These are phyloP conservation scores for Xylogone sp. DNA, from an alignment of 2,329 filamentous ascomycete species.

Conservation along the genomic window DNA sequence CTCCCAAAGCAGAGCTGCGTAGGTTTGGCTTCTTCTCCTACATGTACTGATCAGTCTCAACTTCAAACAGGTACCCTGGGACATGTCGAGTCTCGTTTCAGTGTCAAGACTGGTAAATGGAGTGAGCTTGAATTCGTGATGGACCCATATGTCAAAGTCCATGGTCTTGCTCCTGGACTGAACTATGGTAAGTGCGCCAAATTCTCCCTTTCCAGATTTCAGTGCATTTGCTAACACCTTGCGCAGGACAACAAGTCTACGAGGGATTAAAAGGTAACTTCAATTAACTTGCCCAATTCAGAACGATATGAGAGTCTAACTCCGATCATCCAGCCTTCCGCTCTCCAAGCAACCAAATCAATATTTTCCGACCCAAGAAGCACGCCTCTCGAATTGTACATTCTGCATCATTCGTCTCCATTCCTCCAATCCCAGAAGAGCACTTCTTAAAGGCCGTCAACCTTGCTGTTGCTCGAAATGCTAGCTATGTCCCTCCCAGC, in stretches of 20 bases:
- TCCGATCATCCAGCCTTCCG: conserved; percentile 39
- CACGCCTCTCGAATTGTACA: conserved; percentile 62
- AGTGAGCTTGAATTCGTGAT: conserved; percentile 52
- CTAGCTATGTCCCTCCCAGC: conserved; percentile 83
- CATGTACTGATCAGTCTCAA: no score
- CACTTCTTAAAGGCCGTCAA: conserved; percentile 56
- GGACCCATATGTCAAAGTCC: conserved; percentile 57
- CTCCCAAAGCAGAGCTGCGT: no score
- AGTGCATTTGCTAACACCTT: no score
- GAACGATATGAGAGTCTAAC: no score
- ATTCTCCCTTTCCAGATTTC: no score
- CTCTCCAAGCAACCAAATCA: conserved; percentile 53
- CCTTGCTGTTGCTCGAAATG: conserved; percentile 76
- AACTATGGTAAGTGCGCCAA: no score
- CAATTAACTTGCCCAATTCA: no score
- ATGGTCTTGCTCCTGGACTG: conserved; percentile 63
- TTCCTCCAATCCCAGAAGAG: conserved; percentile 56
- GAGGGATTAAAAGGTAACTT: conserved; percentile 60
- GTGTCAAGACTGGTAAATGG: conserved; percentile 52
- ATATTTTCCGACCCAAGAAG: conserved; percentile 59
- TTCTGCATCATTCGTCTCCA: conserved; percentile 58
- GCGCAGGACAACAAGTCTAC: conserved; percentile 67
- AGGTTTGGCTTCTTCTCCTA: no score
- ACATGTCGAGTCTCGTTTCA: conserved; percentile 60
- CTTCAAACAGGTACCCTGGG: no score